Evolutionary conservation across 331 rosid genomes (phyloP).

Genomic region (Arachis monticola): DNA sequence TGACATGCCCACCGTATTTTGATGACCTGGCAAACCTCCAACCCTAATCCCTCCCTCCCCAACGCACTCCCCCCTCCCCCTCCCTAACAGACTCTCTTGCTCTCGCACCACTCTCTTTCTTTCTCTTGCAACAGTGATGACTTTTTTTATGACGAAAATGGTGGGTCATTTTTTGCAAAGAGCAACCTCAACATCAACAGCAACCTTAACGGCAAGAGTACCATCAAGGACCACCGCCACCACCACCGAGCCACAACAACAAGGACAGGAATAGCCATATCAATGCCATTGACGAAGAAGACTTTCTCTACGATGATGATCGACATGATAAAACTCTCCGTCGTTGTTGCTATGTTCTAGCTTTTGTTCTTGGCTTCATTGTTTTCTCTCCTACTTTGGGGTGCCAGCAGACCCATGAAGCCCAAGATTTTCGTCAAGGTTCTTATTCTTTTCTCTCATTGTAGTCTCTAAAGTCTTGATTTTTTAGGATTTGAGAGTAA

Average conservation of each 20-base stretch:
- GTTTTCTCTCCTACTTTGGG: slow-evolving; percentile 81
- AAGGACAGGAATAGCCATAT: slow-evolving; percentile 83
- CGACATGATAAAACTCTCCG: slow-evolving; percentile 40
- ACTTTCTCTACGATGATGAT: slow-evolving; percentile 75
- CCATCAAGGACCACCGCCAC: slow-evolving; percentile 5
- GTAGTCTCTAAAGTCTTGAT: not conserved
- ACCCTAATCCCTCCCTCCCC: no score
- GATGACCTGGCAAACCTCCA: no score
- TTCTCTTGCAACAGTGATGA: no score
- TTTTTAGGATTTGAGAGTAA: no score
- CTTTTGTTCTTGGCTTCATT: slow-evolving; percentile 74
- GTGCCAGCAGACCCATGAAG: slow-evolving; percentile 92
- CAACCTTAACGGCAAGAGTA: slow-evolving; percentile 40
- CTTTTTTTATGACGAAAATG: no score
- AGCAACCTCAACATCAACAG: slow-evolving; percentile 24
- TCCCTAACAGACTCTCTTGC: no score
- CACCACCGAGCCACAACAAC: not conserved
- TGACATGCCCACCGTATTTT: no score
- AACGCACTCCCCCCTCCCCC: no score
- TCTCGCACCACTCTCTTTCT: no score
- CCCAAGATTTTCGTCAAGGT: slow-evolving; percentile 78
- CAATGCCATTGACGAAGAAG: slow-evolving; percentile 87
- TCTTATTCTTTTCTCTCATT: not conserved
- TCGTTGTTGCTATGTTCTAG: slow-evolving; percentile 77
- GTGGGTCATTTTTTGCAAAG: no score